phyloP scores from a whole-genome alignment of 2,329 filamentous ascomycete genomes.

The Bipolaris cookei region DNA sequence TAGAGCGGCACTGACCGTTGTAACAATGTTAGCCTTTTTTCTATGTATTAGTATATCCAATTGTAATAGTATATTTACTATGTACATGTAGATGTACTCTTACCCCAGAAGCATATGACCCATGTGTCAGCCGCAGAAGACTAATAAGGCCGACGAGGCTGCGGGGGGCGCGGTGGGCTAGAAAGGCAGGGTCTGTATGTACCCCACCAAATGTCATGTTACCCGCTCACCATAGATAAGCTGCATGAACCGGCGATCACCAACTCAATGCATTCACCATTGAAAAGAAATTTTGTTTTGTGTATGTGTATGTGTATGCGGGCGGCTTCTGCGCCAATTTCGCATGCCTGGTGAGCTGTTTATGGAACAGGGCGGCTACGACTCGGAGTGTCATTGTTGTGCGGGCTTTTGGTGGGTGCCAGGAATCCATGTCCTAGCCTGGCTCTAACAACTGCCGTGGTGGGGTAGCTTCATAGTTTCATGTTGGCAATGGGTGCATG shows the following conservation, averaged over 20 bases:
- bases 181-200: constrained; percentile 1
- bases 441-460: constrained; percentile 46
- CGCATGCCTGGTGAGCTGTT: neutral
- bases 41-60: constrained; percentile 7
- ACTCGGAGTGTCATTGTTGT: constrained; percentile 9
- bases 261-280: neutral
- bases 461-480: constrained; percentile 36
- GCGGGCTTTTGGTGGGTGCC: constrained; percentile 15
- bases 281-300: neutral
- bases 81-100: neutral
- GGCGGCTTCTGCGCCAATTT: neutral
- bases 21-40: neutral
- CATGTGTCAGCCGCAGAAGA: neutral
- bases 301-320: neutral
- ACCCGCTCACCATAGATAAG: constrained; percentile 14
- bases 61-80: neutral
- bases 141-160: neutral
- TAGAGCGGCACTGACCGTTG: neutral
- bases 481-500: constrained; percentile 6
- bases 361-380: neutral
- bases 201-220: constrained; percentile 31
- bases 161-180: neutral
- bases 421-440: constrained; percentile 16
- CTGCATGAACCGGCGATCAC: constrained; percentile 4
- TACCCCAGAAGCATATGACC: neutral